Evolutionary conservation across 2,329 filamentous ascomycete genomes (phyloP).

Genomic region (Epichloe uncinata): DNA sequence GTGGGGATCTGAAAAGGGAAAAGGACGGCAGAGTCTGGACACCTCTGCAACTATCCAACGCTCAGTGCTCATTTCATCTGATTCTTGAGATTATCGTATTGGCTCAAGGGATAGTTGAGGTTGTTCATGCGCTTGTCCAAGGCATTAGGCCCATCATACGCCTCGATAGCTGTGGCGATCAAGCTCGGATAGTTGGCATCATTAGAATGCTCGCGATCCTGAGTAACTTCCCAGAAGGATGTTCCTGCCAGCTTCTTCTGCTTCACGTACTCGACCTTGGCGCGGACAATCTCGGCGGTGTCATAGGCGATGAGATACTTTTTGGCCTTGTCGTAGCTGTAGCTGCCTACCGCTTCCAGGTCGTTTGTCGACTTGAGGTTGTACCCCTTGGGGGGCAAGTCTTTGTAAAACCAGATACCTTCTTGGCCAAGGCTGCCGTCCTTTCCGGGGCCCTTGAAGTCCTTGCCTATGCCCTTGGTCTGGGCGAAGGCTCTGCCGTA

Average conservation of each 20-base stretch:
- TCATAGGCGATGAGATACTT: slow-evolving; percentile 59
- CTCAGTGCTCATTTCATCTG: slow-evolving; percentile 15
- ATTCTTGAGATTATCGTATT: too few species aligned
- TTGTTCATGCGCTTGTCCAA: neutral
- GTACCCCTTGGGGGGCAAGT: slow-evolving; percentile 35
- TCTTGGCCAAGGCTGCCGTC: slow-evolving; percentile 33
- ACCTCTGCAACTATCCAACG: slow-evolving; percentile 3
- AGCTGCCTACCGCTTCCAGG: slow-evolving; percentile 28
- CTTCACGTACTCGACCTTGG: slow-evolving; percentile 53
- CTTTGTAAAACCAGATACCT: slow-evolving; percentile 62
- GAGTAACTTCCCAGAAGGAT: slow-evolving; percentile 75
- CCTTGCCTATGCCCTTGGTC: slow-evolving; percentile 52
- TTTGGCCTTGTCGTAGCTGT: slow-evolving; percentile 52
- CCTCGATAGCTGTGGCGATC: slow-evolving; percentile 27
- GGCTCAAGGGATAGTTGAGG: slow-evolving; percentile 23
- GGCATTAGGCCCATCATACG: neutral
- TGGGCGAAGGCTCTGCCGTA: slow-evolving; percentile 57
- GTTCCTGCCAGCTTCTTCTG: slow-evolving; percentile 52
- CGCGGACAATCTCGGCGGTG: slow-evolving; percentile 39
- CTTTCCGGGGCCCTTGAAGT: slow-evolving; percentile 49
- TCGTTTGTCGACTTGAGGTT: too few species aligned
- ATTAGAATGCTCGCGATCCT: slow-evolving; percentile 32
- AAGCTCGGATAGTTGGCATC: slow-evolving; percentile 36
- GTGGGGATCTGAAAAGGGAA: neutral
- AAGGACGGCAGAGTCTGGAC: neutral